These are phyloP conservation scores for Penicillium paxilli DNA, from an alignment of 495 filamentous ascomycete genomes.

Conservation along the genomic window DNA sequence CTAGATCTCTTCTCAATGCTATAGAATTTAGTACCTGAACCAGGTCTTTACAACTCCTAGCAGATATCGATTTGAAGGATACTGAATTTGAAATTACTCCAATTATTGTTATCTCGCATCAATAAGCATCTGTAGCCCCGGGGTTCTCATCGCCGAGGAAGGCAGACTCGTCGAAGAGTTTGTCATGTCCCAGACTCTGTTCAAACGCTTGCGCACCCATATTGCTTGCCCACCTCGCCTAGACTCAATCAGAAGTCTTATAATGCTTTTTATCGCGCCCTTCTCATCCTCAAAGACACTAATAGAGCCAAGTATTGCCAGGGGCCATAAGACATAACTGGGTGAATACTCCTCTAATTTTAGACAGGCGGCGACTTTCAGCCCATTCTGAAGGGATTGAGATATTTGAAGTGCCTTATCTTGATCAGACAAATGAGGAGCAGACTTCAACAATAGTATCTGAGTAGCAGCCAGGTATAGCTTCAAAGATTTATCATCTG, in stretches of 20 bases:
- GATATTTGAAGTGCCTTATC: neutral
- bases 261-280: neutral
- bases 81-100: neutral
- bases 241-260: neutral
- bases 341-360: constrained; percentile 1
- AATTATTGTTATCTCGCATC: neutral
- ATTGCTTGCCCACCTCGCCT: constrained; percentile 7
- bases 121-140: constrained; percentile 4
- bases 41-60: too few relatives aligned
- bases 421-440: neutral
- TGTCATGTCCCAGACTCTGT: constrained; percentile 3
- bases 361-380: neutral
- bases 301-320: constrained; percentile 9
- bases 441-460: constrained; percentile 7
- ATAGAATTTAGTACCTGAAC: too few relatives aligned
- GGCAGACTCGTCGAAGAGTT: neutral
- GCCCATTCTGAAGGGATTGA: neutral
- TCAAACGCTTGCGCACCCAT: constrained; percentile 6
- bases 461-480: neutral
- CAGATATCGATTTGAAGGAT: neutral
- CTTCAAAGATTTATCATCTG: neutral
- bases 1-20: too few relatives aligned
- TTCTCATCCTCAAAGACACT: neutral
- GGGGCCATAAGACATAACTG: constrained; percentile 11
- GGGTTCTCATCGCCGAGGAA: neutral